Percentiles rank a stretch among this genome's conserved stretches.
phyloP scores from a whole-genome alignment of 805 yeast genomes.

The Metschnikowia anglica region DNA sequence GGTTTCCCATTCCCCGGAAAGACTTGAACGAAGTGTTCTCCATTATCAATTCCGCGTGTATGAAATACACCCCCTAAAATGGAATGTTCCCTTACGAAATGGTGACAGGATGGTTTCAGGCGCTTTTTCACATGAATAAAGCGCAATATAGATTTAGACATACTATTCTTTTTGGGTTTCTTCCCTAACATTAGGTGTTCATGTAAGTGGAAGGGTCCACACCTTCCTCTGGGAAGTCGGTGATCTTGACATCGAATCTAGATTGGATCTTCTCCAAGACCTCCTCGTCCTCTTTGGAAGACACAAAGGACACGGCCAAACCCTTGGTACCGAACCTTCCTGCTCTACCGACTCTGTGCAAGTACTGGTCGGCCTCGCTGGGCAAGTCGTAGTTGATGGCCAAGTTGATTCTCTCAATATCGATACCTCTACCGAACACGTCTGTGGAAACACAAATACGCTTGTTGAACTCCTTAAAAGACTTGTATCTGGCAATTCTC shows the following conservation, averaged over 20 bases:
- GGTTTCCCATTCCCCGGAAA: conserved; percentile 54
- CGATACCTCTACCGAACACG: conserved; percentile 99
- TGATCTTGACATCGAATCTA: conserved; percentile 92
- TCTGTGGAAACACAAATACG: conserved; percentile 98
- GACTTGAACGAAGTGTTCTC: conserved; percentile 15
- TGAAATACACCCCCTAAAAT: conserved; percentile 9
- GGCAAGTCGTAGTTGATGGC: conserved; percentile 98
- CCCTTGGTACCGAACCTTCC: conserved; percentile 99
- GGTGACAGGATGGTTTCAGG: no score
- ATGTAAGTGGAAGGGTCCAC: conserved; percentile 96
- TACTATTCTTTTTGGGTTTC: not conserved
- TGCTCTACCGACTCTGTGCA: conserved; percentile 99
- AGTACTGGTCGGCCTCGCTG: conserved; percentile 93
- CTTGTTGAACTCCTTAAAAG: conserved; percentile 96
- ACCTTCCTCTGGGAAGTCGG: conserved; percentile 97
- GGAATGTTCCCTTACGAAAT: no score
- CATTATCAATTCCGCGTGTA: conserved; percentile 18
- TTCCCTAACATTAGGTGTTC: conserved; percentile 64
- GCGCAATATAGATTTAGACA: no score
- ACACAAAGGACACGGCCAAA: conserved; percentile 87
- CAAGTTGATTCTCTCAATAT: conserved; percentile 96
- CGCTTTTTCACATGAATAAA: no score
- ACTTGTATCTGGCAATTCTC: conserved; percentile 94
- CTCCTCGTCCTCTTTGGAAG: conserved; percentile 83
- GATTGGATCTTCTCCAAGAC: conserved; percentile 91